Conservation (phyloP, 225 moss, liverwort and hornwort species). For the Pseudisothecium myosuroides region DNA sequence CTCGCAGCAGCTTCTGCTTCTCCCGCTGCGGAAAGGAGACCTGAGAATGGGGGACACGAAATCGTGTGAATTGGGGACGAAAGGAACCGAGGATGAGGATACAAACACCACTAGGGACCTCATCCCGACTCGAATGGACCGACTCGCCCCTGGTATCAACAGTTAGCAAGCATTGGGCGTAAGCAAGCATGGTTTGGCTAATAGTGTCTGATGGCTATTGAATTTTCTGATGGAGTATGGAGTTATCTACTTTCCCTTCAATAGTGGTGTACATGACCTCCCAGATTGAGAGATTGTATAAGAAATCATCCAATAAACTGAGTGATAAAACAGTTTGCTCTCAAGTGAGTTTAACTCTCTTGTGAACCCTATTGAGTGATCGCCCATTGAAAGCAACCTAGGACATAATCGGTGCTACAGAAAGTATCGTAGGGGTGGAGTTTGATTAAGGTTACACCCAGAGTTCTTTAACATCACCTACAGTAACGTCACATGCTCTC, state of each 20-base stretch:
- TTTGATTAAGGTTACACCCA: background rate
- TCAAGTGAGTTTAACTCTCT: background rate
- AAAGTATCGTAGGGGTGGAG: background rate
- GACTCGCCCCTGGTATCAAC: background rate
- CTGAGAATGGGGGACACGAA: background rate
- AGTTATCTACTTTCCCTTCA: background rate
- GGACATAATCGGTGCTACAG: background rate
- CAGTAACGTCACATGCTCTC: background rate
- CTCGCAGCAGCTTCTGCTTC: slow-evolving; percentile 54
- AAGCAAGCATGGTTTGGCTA: background rate
- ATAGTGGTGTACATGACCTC: background rate
- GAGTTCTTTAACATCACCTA: background rate
- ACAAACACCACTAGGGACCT: background rate
- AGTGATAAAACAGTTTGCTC: background rate
- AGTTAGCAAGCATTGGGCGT: background rate
- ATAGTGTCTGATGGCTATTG: background rate
- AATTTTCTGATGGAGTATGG: background rate
- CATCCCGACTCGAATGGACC: background rate
- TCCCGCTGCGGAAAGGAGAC: slow-evolving; percentile 71
- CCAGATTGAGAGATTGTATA: background rate
- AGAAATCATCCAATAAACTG: background rate
- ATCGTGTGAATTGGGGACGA: background rate
- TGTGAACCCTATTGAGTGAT: background rate
- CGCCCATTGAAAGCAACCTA: background rate
- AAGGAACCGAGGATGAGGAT: background rate